Evolutionary conservation across 306 rosid species (phyloP), one percentile per base, ranked within the genome.

Genomic region (Ormosia emarginata): DNA sequence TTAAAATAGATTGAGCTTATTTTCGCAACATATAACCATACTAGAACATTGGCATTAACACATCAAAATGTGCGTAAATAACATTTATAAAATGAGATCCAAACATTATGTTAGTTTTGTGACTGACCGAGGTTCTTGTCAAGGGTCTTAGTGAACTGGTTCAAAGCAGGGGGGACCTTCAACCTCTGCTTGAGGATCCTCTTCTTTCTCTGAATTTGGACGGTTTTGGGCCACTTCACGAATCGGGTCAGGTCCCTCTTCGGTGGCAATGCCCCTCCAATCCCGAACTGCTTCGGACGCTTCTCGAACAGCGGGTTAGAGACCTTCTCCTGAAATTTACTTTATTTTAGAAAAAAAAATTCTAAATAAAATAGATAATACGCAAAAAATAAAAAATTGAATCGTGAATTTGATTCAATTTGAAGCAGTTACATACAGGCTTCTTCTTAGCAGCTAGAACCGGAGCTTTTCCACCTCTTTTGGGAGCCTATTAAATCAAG

Each of bases 251-350:
- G 66, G 67, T 92, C 97, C 71, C 93, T 89, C 88, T 90, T 90
- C 1, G 94, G 93, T 2, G 97, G 97, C 90, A 92, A 89, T 9
- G 90, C 93, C 2, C 97, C 97, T n/a, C 97, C 94, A 1, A 92
- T 92, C 8, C 97, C 97, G 40, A 92, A 92, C 74, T 90, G 89
- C 85, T 90, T 92, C 0, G 94, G 87, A 4, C 93, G 88, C 86
- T 89, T 90, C 86, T 92, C 91, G 58, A 92, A 92, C 5, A 90
- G 58, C 0, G 93, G 97, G 55, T 92, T 92, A 36, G 83, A 82
- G 5, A 90, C 86, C 87, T 90, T 92, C 81, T 92, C 97, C 90
- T 89, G 59, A 9, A 6, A 68, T 7, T 33, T 11, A 10, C 9
- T 0, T 10, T 3, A 46, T 46, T 46, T 46, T 46, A 2, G 9